Percentiles rank a stretch among this genome's conserved stretches.
Conservation (phyloP, 2,329 filamentous ascomycete genomes). For the Sarocladium kiliense region DNA sequence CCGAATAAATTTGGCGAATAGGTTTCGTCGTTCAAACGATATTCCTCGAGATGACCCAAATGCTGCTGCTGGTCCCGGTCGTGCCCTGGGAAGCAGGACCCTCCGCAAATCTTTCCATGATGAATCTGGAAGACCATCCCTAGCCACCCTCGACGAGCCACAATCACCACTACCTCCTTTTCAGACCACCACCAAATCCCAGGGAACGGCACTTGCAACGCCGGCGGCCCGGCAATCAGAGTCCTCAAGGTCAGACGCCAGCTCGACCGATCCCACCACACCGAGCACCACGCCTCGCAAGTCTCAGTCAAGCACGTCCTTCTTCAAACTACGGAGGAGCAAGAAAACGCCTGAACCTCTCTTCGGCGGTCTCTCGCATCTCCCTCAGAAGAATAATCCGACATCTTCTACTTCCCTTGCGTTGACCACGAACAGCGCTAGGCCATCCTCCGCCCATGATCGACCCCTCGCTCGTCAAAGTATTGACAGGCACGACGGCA, state of each 20-base stretch:
- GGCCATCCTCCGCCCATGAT: slow-evolving; percentile 28
- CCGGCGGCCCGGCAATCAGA: slow-evolving; percentile 47
- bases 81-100: slow-evolving; percentile 14
- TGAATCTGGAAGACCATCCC: slow-evolving; percentile 24
- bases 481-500: slow-evolving; percentile 23
- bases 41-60: slow-evolving; percentile 24
- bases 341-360: slow-evolving; percentile 70
- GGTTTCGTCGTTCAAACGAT: slow-evolving; percentile 49
- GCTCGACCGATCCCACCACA: slow-evolving; percentile 63
- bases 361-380: slow-evolving; percentile 71
- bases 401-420: slow-evolving; percentile 39
- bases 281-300: slow-evolving; percentile 56
- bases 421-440: slow-evolving; percentile 22
- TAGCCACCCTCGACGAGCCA: slow-evolving; percentile 52
- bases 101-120: slow-evolving; percentile 41
- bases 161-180: slow-evolving; percentile 24
- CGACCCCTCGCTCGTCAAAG: background rate
- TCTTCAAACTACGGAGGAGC: slow-evolving; percentile 77
- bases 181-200: slow-evolving; percentile 21
- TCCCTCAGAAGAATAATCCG: slow-evolving; percentile 66
- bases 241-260: slow-evolving; percentile 85
- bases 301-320: slow-evolving; percentile 59
- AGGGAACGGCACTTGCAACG: slow-evolving; percentile 42
- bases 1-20: slow-evolving; percentile 47
- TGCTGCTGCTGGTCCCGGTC: background rate